Evolutionary conservation across 495 filamentous ascomycete species (phyloP), one percentile per base, ranked within the genome.

Genomic region (Penicillium fimorum): DNA sequence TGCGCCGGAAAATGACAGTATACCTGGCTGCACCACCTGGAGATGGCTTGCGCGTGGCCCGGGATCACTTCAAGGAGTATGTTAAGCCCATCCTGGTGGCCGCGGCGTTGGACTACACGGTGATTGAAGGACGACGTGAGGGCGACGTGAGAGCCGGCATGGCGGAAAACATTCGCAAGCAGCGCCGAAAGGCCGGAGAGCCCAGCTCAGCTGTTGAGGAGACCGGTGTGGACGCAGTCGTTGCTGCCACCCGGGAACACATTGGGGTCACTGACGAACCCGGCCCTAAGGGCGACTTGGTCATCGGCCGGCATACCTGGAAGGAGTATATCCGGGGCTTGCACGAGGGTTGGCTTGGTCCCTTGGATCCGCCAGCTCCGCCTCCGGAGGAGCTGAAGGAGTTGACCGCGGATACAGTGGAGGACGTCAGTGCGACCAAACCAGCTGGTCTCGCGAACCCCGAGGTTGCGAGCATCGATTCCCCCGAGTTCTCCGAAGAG

Each of bases 281-380:
- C 3, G 92, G 90, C 11, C 76, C 87, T 2, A 78, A 80, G 56
- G 92, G 92, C 24, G 92, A 96, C 68, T 77, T 99, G 46, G 84
- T 97, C 5, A 84, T 99, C 58, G 94, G 95, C 6, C 79, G 94
- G 56, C 87, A 97, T 66, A 88, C 92, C 9, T 99, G 94, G 94
- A 97, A 97, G 73, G 94, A 99, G 73, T 99, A 97, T 71, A 74
- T 97, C 10, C 83, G 91, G 25, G 94, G 94, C 25, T 61, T 97
- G 55, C 94, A 99, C 59, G 94, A 99, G 66, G 94, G 94, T 50
- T 97, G 95, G 94, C 76, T 99, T 17, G 94, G 94, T 1, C 92
- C 94, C 1, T 74, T 96, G 24, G 80, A 85, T 62, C 67, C 74
- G 46, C 80, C 79, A 13, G 43, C 58, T 22, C 58, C 66, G n/a